Base-by-base conservation (phyloP, 257 asterid genomes). In the Haberlea rhodopensis region DNA sequence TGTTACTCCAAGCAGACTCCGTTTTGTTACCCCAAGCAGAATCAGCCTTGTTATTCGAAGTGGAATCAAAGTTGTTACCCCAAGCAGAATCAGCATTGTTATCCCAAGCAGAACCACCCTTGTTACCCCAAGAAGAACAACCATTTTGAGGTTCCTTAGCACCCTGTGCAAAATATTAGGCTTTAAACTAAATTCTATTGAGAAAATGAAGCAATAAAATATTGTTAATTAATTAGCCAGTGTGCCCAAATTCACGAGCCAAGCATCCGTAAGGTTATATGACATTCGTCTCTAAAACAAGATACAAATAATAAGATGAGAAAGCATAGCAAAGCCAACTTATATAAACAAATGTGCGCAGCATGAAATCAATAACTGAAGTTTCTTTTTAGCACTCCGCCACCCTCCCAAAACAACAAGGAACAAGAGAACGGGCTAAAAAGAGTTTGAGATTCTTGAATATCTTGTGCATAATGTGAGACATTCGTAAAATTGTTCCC, bases 71-170 rank as follows among this genome's bases (percentile, higher is more conserved):
- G 22, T 53, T 32, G 13, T 32, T 8, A 32, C 13, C 40, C 40
- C 3, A 32, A 32, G 40, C 40, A 51, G 66, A 43, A 49, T 60
- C 76, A 23, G 27, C 70, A 31, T 53, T n/a, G n/a, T n/a, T 32
- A 32, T 32, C 40, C 40, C 40, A 8, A 32, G 13, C 40, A 40
- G 66, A 43, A 49, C 60, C 76, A 20, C 21, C 70, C 31, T 53
- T 54, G 19, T 69, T 64, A 19, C 75, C 79, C 89, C 84, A 77
- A 43, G 81, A 60, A 46, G 88, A 75, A 83, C 83, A 74, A 10
- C 49, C 29, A 60, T 23, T 19, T 43, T 67, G 28, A 13, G 64
- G 37, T 21, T 75, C 79, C 68, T 40, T 57, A 15, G 29, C 71
- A 67, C 61, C 75, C 82, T 75, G 73, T 57, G 57, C 52, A 73